Evolutionary conservation across 164 flowering plant genomes (phyloP), one percentile per base, ranked within the genome.

Genomic region (Tetrastigma voinierianum): DNA sequence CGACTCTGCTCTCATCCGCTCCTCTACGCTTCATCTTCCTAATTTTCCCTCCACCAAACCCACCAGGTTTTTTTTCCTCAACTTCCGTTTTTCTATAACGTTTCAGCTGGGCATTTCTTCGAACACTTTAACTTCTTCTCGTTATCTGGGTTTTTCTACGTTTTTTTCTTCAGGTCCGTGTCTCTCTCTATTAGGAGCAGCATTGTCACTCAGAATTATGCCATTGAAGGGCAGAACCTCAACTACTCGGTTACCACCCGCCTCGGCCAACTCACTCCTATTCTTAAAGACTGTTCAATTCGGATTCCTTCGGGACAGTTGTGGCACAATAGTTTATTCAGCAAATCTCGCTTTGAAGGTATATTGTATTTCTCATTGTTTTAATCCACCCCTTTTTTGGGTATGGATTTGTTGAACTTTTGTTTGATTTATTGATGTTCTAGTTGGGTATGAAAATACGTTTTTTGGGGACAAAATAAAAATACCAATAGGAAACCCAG

Each of bases 311-410:
- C 82, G 1, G 99, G 97, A 0, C 83, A 92, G 75, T 67, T 95
- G 49, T 95, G 97, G 97, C 98, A 97, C 62, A 95, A 95, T 72
- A 97, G 96, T 15, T 94, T n/a, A n/a, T n/a, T 92, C 66, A 97
- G 98, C 15, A 95, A 95, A 78, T 95, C 97, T 45, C 99, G 54
- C 97, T 95, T 74, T 95, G 56, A 95, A 95, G 86, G 98, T 90
- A 52, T 12, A 10, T 16, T 21, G 1, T 9, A 6, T 53, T 47
- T 53, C n/a, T 12, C n/a, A 7, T 4, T 24, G 49, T 21, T 15
- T 6, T 23, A 11, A 9, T 46, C 51, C 13, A 17, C 18, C 4
- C 20, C 55, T 40, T 23, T 68, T 24, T 4, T 46, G 15, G 32
- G 1, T 48, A 12, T 56, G 19, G 17, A 47, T 7, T 20, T 18